Base-by-base conservation (phyloP, 1,284 basidiomycete species). In the Pascua sp. region DNA sequence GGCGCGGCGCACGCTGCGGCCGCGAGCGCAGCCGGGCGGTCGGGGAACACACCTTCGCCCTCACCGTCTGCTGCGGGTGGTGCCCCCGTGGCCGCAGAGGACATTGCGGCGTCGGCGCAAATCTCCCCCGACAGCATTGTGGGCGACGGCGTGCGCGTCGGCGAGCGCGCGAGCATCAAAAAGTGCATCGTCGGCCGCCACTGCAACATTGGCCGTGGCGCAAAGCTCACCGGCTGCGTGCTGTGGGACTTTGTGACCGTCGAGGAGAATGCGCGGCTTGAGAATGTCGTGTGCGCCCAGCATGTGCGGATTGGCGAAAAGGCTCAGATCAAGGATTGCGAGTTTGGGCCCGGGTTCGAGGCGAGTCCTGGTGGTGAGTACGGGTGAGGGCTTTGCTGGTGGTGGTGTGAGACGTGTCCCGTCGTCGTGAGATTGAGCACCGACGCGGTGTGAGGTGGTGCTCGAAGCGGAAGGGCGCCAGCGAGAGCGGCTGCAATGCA, bases 191-290 rank as follows among this genome's bases (percentile, higher is more conserved):
- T 98, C 24, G 95, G 95, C 7, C 84, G 87, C 59, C 91, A 94
- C 69, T 95, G 91, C 67, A 78, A 85, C 18, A 90, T 98, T 59
- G 93, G 92, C 11, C 90, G 86, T 71, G 88, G 88, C 78, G 88
- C 84, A 37, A 92, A 88, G 75, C 85, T 98, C 55, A 83, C 82
- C 1, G 89, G 90, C n/a, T 93, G 89, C 66, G 84, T 98, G 11
- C 74, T 98, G 36, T 83, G 96, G 73, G 94, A 97, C 70, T 90
- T 92, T 67, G 94, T 92, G 65, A 82, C 88, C 4, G 81, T 98
- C 32, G 90, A 76, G 57, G 72, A 74, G 51, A 72, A 72, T 10
- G 91, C 87, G 15, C 92, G 91, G 72, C 79, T 98, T 7, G 95
- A 98, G 47, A 88, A 89, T 44, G 90, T 86, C 62, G 88, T 98